These are phyloP conservation scores for Chloris gayana DNA, from an alignment of 176 grass and related monocot genomes.

Conservation along the genomic window DNA sequence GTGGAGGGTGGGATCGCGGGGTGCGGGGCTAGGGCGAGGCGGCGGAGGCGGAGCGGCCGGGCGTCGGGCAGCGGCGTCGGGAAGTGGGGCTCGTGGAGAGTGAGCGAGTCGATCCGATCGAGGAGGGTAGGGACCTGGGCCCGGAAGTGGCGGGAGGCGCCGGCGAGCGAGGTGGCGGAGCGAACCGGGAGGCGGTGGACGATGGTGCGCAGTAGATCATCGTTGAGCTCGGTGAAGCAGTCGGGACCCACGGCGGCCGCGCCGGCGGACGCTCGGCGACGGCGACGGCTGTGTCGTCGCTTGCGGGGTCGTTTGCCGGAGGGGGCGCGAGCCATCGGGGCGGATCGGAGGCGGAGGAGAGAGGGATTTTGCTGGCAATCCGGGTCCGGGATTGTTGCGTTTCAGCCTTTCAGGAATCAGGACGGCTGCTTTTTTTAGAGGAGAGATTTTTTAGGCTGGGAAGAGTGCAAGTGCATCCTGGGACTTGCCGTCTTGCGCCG, in stretches of 20 bases:
- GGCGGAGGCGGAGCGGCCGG: slow-evolving; percentile 39
- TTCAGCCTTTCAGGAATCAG: no score
- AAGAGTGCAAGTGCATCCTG: no score
- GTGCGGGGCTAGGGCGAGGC: slow-evolving; percentile 36
- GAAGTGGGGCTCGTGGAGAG: background rate
- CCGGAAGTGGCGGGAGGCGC: slow-evolving; percentile 45
- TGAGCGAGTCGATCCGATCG: slow-evolving; percentile 31
- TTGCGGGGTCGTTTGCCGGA: slow-evolving; percentile 19
- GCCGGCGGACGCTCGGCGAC: background rate
- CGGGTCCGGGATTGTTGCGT: no score
- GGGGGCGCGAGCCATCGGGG: background rate
- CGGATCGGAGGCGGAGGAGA: background rate
- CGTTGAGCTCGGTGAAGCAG: slow-evolving; percentile 35
- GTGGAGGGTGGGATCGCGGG: background rate
- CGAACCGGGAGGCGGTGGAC: slow-evolving; percentile 41
- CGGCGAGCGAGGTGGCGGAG: slow-evolving; percentile 40
- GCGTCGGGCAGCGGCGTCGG: background rate
- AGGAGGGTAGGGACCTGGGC: slow-evolving; percentile 8
- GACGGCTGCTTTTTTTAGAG: no score
- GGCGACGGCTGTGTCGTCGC: slow-evolving; percentile 17
- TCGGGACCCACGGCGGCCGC: slow-evolving; percentile 5
- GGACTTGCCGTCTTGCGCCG: no score
- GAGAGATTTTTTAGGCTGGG: no score
- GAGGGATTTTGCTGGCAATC: background rate
- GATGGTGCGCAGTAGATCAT: slow-evolving; percentile 47